Evolutionary conservation across 352 stramenopile genomes (phyloP), one percentile per base, ranked within the genome.

Genomic region (Pythium oligandrum): DNA sequence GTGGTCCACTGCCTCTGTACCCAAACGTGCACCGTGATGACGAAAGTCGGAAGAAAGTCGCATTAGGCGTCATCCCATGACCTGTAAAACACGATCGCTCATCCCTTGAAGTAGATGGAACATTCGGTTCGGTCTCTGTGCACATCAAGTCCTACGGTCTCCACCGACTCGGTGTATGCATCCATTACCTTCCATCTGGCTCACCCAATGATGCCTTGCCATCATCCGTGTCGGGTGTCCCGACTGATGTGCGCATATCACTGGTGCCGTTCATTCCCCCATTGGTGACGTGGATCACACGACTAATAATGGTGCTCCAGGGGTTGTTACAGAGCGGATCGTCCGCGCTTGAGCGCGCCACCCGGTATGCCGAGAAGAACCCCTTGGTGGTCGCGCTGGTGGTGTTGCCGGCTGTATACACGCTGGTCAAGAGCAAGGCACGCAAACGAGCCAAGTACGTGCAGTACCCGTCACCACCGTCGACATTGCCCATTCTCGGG

Each of bases 401-500:
- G 35, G 34, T 35, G 31, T 57, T 17, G 48, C 35, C 44, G 4
- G 34, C 34, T 6, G 2, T 38, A 7, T 11, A n/a, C 51, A 51
- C 42, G 42, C 35, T 30, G 4, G 3, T 5, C 26, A 12, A 7
- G 17, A 30, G 4, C 26, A 48, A 43, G 51, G 42, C 17, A 26
- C 17, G 17, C 17, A 26, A 26, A 26, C 17, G 17, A 26, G 17
- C 17, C 17, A 26, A 26, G 40, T 36, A 44, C 17, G 6, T 44
- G 52, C 9, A 33, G 12, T 8, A 35, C 42, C 43, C 44, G 37
- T 3, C 42, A 40, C 9, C 50, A 47, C 51, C 45, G 53, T 34
- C 48, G 3, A 44, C 34, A 40, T 34, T 63, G 7, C 57, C 48
- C 12, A 11, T 63, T 9, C 12, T 63, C 4, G 57, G 50, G n/a